Evolutionary conservation across 1,284 basidiomycete genomes (phyloP), one percentile per base, ranked within the genome.

Genomic region (Tilletia setariae): DNA sequence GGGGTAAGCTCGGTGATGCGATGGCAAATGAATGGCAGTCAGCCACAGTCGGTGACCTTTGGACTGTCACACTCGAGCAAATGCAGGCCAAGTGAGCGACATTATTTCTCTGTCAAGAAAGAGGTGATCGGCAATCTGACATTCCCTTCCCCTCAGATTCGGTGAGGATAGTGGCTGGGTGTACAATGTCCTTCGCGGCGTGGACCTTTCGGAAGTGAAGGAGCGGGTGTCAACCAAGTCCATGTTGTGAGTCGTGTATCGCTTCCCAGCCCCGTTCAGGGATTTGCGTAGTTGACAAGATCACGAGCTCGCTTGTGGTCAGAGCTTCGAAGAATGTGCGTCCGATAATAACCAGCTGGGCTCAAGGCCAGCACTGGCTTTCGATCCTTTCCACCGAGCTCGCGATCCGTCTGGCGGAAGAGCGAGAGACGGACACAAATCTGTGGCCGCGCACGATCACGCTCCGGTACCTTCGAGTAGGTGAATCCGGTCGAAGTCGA

Each of bases 371-470:
- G 64, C 91, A 94, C 72, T 98, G 95, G 96, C 87, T 98, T 42
- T 86, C 89, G 3, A 90, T 98, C 9, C 87, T 98, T 21, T 89
- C 93, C 9, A 91, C 93, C 16, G 95, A 98, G 79, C 86, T 98
- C 19, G 88, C 90, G 7, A 86, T 94, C 16, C 87, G 95, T 59
- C 85, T 98, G 25, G 88, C 88, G 62, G 93, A 98, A 73, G 91
- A 91, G 0, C 86, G 95, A 19, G 87, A 90, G 70, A 84, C 85
- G 0, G 86, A 87, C 23, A 88, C 90, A 0, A 89, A 90, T 42
- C 82, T 97, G 21, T 98, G 94, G 80, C 95, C 95, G 0, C 97
- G 93, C 83, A 91, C 91, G 0, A 85, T 98, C 46, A 92, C 91
- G 9, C 84, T 98, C 65, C 76, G 64, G 70, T 73, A 69, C 53